phyloP scores from a whole-genome alignment of 129 eudicot genomes.

The Daucus carota region DNA sequence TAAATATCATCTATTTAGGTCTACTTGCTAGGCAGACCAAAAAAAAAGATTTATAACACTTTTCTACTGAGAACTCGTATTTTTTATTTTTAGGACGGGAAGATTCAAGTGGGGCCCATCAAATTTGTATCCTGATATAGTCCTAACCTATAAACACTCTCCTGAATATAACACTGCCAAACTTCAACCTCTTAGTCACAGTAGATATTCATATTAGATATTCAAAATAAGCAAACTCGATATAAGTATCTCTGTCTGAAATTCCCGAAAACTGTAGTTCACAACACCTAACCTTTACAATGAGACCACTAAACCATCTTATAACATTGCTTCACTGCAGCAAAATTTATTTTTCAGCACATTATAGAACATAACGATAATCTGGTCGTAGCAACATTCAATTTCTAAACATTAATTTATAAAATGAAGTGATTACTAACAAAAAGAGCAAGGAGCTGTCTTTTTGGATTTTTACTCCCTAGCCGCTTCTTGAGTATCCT shows the following conservation, averaged over 20 bases:
- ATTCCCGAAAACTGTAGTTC: background rate
- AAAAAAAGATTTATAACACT: background rate
- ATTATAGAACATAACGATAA: background rate
- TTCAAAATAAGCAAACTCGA: background rate
- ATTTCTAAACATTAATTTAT: background rate
- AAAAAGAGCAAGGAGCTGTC: conserved; percentile 77
- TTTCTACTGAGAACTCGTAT: background rate
- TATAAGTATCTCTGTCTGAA: background rate
- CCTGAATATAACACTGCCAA: background rate
- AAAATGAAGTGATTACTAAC: conserved; percentile 31
- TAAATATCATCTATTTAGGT: background rate
- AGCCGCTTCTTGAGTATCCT: conserved; percentile 78
- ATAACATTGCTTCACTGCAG: background rate
- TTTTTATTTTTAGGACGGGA: background rate
- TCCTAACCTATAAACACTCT: background rate
- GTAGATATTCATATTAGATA: background rate
- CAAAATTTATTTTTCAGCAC: background rate
- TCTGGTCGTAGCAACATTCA: background rate
- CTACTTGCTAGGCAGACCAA: background rate
- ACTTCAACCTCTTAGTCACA: background rate
- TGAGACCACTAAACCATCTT: background rate
- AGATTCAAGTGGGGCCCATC: background rate
- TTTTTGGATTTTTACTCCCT: conserved; percentile 72
- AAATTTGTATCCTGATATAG: background rate
- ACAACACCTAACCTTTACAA: background rate